phyloP scores from a whole-genome alignment of 768 basidiomycete genomes.

The Trametes punicea region DNA sequence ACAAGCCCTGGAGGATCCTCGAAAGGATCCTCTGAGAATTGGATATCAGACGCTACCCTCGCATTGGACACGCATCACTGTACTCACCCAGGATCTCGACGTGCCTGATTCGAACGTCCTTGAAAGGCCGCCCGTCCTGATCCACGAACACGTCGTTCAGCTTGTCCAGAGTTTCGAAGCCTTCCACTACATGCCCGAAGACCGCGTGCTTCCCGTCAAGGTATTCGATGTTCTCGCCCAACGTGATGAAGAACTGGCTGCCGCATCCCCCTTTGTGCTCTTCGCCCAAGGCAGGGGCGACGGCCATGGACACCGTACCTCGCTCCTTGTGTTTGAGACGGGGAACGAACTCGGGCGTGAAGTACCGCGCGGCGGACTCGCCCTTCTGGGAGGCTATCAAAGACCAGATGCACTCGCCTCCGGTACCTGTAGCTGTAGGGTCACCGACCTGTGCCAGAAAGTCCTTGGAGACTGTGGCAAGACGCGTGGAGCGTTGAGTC shows the following conservation, averaged over 20 bases:
- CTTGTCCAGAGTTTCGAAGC: slow-evolving; percentile 86
- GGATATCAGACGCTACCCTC: not conserved
- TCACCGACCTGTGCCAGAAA: slow-evolving; percentile 97
- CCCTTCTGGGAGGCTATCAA: slow-evolving; percentile 51
- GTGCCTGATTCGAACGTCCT: slow-evolving; percentile 92
- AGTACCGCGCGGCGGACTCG: slow-evolving; percentile 64
- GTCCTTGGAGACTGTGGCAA: slow-evolving; percentile 83
- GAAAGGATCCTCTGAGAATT: slow-evolving; percentile 87
- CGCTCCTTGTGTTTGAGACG: slow-evolving; percentile 78
- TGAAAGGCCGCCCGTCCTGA: slow-evolving; percentile 84
- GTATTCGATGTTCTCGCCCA: slow-evolving; percentile 89
- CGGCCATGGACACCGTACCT: slow-evolving; percentile 97
- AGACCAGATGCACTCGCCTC: slow-evolving; percentile 89
- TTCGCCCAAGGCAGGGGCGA: slow-evolving; percentile 75
- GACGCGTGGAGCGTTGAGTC: not conserved
- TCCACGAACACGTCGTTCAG: slow-evolving; percentile 91
- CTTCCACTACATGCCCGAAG: slow-evolving; percentile 95
- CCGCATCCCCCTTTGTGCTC: slow-evolving; percentile 72
- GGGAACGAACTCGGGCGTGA: slow-evolving; percentile 77
- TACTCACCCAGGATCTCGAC: slow-evolving; percentile 86
- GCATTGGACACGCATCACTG: not conserved
- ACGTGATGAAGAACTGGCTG: slow-evolving; percentile 95
- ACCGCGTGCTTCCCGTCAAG: slow-evolving; percentile 90
- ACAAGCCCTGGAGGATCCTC: slow-evolving; percentile 79
- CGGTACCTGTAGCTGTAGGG: slow-evolving; percentile 90